Evolutionary conservation across 208 protist species (phyloP).

Genomic region (Trypanosoma vivax): DNA sequence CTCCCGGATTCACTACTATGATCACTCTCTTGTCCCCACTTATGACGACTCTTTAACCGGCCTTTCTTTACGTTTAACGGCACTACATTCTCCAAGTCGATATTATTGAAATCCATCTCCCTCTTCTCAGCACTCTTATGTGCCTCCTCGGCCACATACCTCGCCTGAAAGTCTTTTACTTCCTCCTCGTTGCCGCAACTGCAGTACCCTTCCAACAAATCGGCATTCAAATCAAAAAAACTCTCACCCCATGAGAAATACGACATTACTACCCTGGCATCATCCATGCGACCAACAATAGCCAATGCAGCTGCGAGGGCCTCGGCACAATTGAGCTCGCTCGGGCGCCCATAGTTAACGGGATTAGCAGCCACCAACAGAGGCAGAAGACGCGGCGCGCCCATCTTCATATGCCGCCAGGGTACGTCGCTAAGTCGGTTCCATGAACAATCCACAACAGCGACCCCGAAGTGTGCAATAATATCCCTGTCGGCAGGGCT

Average conservation of each 20-base stretch:
- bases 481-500: constrained; percentile 90
- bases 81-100: constrained; percentile 36
- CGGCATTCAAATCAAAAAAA: constrained; percentile 95
- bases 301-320: constrained; percentile 94
- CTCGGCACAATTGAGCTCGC: constrained; percentile 97
- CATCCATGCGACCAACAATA: constrained; percentile 90
- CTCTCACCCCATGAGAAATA: constrained; percentile 96
- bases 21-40: neutral
- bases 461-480: constrained; percentile 85
- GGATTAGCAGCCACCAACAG: constrained; percentile 98
- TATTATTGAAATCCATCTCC: constrained; percentile 40
- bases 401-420: constrained; percentile 92
- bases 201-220: constrained; percentile 88
- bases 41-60: constrained; percentile 31
- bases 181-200: constrained; percentile 49
- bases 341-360: constrained; percentile 98
- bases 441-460: constrained; percentile 99
- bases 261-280: constrained; percentile 87
- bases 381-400: constrained; percentile 89
- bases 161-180: constrained; percentile 61
- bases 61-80: constrained; percentile 54
- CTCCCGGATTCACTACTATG: constrained; percentile 9
- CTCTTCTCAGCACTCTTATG: constrained; percentile 34
- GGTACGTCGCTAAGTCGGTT: constrained; percentile 92
- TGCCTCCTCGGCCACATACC: constrained; percentile 34